phyloP scores from a whole-genome alignment of 1,139 yeast genomes.

The Oligophagozyma castellii region DNA sequence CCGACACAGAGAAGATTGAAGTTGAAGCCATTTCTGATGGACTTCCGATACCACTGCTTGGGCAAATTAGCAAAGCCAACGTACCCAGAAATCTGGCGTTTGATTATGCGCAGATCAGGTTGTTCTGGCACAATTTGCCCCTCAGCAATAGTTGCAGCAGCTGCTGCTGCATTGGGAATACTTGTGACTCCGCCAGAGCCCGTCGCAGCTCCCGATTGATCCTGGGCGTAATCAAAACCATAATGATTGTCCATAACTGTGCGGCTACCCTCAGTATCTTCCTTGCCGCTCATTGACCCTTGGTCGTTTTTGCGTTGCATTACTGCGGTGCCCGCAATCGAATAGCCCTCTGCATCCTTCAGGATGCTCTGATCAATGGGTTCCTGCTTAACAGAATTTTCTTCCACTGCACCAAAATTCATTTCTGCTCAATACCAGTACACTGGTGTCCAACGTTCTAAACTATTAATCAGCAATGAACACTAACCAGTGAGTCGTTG shows the following conservation, averaged over 20 bases:
- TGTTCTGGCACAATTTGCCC: constrained; percentile 24
- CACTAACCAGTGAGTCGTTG: too few species aligned
- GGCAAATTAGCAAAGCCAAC: constrained; percentile 98
- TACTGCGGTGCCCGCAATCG: constrained; percentile 1
- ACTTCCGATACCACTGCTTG: constrained; percentile 96
- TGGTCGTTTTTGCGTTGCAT: too few species aligned
- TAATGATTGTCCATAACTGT: too few species aligned
- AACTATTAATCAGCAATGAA: too few species aligned
- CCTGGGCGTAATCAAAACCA: too few species aligned
- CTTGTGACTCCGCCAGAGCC: too few species aligned
- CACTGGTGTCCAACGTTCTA: too few species aligned
- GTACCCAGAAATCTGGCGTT: constrained; percentile 76
- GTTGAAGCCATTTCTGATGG: constrained; percentile 86
- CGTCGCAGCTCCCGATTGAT: too few species aligned
- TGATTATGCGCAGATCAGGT: constrained; percentile 40
- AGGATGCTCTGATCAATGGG: background rate
- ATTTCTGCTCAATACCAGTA: too few species aligned
- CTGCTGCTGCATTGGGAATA: too few species aligned
- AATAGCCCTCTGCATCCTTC: constrained; percentile 2
- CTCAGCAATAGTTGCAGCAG: too few species aligned
- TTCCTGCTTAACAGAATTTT: constrained; percentile 1
- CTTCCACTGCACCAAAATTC: constrained; percentile 9
- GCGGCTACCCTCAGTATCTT: background rate
- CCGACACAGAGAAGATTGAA: constrained; percentile 85
- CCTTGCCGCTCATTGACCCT: constrained; percentile 1